Conservation (phyloP, 2,329 filamentous ascomycete genomes). For the Teratosphaeria nubilosa region DNA sequence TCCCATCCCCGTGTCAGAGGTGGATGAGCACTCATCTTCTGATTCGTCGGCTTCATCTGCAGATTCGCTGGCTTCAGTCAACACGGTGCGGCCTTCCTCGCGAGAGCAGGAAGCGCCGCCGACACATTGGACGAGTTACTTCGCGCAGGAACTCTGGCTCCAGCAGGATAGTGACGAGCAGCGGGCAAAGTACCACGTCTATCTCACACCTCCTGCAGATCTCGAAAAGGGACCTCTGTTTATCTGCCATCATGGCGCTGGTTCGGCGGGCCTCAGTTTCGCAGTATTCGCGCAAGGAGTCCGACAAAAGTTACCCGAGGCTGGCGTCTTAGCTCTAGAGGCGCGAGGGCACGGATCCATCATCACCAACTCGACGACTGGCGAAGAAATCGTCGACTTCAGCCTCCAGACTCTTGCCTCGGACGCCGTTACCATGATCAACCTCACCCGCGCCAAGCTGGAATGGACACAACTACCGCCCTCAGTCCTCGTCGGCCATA, state of each 20-base stretch:
- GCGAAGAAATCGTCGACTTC: conserved; percentile 49
- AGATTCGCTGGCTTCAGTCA: conserved; percentile 71
- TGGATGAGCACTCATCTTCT: conserved; percentile 26
- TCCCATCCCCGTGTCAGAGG: conserved; percentile 22
- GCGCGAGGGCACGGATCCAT: conserved; percentile 79
- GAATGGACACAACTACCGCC: conserved; percentile 64
- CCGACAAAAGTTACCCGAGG: conserved; percentile 62
- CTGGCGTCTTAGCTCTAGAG: conserved; percentile 77
- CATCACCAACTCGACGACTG: conserved; percentile 31
- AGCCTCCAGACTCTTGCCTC: conserved; percentile 60
- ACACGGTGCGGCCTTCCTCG: conserved; percentile 24
- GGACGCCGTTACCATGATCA: conserved; percentile 62
- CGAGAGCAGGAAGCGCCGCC: conserved; percentile 43
- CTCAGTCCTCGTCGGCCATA: conserved; percentile 79
- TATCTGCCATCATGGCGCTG: conserved; percentile 89
- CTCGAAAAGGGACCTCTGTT: conserved; percentile 64
- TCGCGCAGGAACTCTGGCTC: conserved; percentile 76
- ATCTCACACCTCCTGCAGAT: conserved; percentile 65
- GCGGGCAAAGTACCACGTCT: conserved; percentile 65
- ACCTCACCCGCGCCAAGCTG: conserved; percentile 56
- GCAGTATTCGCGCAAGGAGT: conserved; percentile 71
- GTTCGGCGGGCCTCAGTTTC: conserved; percentile 87
- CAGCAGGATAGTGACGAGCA: conserved; percentile 30
- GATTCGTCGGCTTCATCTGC: conserved; percentile 65
- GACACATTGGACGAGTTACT: conserved; percentile 81